phyloP scores from a whole-genome alignment of 1,284 basidiomycete species.

The Cutaneotrichosporon cutaneum region DNA sequence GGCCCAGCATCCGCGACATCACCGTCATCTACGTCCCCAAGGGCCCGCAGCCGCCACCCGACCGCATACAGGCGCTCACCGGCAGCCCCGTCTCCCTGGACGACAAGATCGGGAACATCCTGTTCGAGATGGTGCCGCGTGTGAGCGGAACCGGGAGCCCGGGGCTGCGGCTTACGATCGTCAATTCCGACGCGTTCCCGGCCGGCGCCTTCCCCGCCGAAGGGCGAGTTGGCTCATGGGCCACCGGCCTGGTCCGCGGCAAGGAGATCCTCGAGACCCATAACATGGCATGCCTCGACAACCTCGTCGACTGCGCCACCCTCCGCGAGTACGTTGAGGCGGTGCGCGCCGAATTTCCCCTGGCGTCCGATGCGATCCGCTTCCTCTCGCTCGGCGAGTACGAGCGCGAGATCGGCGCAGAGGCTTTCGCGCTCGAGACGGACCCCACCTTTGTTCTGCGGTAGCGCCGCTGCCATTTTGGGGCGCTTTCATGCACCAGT shows the following conservation, averaged over 20 bases:
- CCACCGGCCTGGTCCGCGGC: neutral
- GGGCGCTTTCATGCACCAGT: no score
- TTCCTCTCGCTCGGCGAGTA: neutral
- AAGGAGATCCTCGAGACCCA: neutral
- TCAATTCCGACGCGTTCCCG: neutral
- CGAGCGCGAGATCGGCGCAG: neutral
- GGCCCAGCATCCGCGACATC: neutral
- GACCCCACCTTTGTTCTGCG: neutral
- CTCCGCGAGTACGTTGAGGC: neutral
- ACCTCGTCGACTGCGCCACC: neutral
- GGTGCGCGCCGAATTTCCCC: neutral
- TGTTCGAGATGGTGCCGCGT: neutral
- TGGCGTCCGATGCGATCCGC: neutral
- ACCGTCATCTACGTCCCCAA: neutral
- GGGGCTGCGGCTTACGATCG: neutral
- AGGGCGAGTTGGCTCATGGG: neutral
- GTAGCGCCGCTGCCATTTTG: neutral
- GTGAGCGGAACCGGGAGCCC: neutral
- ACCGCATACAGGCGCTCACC: no score
- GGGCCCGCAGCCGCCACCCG: no score
- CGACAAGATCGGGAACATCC: neutral
- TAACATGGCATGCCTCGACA: no score
- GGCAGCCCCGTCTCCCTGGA: neutral
- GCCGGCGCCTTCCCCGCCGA: neutral
- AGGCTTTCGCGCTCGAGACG: neutral